Conservation (phyloP, 2,329 filamentous ascomycete genomes). For the Colletotrichum filicis region DNA sequence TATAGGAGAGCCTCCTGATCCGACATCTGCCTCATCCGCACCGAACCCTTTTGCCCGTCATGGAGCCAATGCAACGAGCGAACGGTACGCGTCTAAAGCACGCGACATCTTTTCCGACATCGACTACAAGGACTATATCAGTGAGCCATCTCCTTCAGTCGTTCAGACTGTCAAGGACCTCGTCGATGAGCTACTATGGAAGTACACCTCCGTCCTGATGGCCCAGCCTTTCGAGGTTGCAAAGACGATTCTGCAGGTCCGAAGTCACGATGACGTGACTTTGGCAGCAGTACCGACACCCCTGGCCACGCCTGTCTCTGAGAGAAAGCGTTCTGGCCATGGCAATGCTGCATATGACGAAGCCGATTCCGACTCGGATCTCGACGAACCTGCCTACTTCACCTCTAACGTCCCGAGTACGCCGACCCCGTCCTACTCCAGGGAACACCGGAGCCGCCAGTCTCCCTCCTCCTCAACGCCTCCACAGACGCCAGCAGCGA, state of each 20-base stretch:
- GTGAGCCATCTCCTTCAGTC: conserved; percentile 79
- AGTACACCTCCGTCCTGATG: conserved; percentile 89
- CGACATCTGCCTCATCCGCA: conserved; percentile 47
- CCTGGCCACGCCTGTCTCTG: conserved; percentile 40
- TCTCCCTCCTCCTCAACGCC: conserved; percentile 43
- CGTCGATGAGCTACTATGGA: conserved; percentile 88
- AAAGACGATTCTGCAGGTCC: conserved; percentile 90
- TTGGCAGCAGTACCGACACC: conserved; percentile 40
- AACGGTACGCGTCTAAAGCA: conserved; percentile 69
- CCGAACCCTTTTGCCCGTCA: conserved; percentile 57
- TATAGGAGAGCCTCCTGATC: conserved; percentile 59
- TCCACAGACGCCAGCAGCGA: conserved; percentile 48
- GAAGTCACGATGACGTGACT: conserved; percentile 59
- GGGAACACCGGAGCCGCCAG: conserved; percentile 46
- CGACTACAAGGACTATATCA: conserved; percentile 89
- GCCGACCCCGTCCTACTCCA: conserved; percentile 57
- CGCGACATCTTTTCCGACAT: conserved; percentile 90
- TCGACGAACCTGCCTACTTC: conserved; percentile 87
- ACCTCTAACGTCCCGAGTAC: conserved; percentile 71
- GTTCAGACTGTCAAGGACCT: conserved; percentile 81
- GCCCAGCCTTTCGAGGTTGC: conserved; percentile 97
- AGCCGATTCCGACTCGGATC: conserved; percentile 74
- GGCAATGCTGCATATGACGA: conserved; percentile 49
- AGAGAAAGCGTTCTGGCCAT: conserved; percentile 45
- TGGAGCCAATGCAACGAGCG: conserved; percentile 51